A percentile compares a stretch with the other conserved stretches of the same genome.
Conservation (phyloP, 257 asterid genomes). For the Anisodus acutangulus region DNA sequence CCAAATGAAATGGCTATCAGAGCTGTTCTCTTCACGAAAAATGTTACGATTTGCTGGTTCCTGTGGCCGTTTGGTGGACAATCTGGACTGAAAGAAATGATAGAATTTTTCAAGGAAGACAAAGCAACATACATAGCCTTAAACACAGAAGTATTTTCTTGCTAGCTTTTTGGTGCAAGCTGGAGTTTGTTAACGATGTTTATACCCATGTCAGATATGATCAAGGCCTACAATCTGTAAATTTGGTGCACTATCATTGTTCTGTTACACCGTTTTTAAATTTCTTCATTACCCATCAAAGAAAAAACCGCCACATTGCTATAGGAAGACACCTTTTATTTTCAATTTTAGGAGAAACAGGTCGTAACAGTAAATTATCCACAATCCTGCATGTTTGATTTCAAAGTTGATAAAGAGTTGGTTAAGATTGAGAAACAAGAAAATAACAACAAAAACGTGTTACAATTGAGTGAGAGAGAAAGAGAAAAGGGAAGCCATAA, state of each 20-base stretch:
- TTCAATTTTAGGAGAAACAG: not conserved
- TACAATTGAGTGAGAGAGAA: not conserved
- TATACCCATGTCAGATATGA: not conserved
- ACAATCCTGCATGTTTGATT: conserved; percentile 14
- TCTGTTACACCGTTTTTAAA: not conserved
- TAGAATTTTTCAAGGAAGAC: not conserved
- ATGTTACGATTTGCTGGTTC: not conserved
- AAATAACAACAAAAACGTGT: not conserved
- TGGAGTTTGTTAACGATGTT: not conserved
- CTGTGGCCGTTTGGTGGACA: not conserved
- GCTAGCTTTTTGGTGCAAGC: not conserved
- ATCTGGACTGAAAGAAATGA: not conserved
- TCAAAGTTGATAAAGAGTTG: not conserved
- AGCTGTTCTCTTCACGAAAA: not conserved
- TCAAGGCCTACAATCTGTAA: conserved; percentile 13
- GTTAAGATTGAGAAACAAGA: not conserved
- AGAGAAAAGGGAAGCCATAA: not conserved
- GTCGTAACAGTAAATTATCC: not conserved
- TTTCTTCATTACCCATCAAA: not conserved
- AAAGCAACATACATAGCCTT: not conserved
- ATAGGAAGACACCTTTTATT: not conserved
- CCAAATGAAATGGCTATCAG: not conserved
- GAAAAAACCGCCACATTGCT: not conserved
- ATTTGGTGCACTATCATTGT: not conserved
- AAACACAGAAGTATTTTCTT: not conserved